Percentiles rank a stretch among this genome's conserved stretches.
These are phyloP conservation scores for Turritis glabra DNA, from an alignment of 345 rosid genomes.

Conservation along the genomic window DNA sequence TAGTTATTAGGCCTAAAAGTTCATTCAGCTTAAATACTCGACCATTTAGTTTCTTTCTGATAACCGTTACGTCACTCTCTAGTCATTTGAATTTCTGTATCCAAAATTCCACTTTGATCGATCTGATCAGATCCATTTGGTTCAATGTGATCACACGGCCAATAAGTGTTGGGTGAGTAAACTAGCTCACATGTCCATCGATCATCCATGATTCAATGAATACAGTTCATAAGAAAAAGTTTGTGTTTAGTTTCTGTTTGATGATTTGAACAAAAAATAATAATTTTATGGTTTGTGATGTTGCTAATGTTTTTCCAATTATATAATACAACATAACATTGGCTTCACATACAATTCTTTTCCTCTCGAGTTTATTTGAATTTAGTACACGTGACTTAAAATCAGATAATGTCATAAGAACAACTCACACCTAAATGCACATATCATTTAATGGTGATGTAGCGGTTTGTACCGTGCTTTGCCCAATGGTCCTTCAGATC, in stretches of 20 bases:
- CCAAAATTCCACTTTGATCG: not conserved
- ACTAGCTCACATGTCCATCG: not conserved
- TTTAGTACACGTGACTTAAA: constrained; percentile 17
- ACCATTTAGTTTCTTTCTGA: too few relatives aligned
- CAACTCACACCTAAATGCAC: constrained; percentile 22
- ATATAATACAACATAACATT: constrained; percentile 29
- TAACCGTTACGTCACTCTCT: too few relatives aligned
- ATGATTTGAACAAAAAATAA: not conserved
- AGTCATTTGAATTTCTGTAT: too few relatives aligned
- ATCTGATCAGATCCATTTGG: not conserved
- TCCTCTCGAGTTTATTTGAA: constrained; percentile 26
- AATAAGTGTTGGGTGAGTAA: not conserved
- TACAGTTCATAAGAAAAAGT: not conserved
- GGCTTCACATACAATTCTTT: constrained; percentile 25
- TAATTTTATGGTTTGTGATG: not conserved
- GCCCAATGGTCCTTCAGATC: constrained; percentile 83
- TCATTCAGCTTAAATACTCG: too few relatives aligned
- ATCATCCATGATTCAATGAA: not conserved
- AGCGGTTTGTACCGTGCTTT: constrained; percentile 67
- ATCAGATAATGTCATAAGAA: constrained; percentile 10
- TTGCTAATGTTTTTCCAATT: constrained; percentile 4
- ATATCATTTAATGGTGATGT: constrained; percentile 55
- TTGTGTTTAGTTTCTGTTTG: not conserved
- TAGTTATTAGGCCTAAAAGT: too few relatives aligned
- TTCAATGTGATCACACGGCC: not conserved